phyloP scores from a whole-genome alignment of 345 rosid genomes.

The Salix exigua region DNA sequence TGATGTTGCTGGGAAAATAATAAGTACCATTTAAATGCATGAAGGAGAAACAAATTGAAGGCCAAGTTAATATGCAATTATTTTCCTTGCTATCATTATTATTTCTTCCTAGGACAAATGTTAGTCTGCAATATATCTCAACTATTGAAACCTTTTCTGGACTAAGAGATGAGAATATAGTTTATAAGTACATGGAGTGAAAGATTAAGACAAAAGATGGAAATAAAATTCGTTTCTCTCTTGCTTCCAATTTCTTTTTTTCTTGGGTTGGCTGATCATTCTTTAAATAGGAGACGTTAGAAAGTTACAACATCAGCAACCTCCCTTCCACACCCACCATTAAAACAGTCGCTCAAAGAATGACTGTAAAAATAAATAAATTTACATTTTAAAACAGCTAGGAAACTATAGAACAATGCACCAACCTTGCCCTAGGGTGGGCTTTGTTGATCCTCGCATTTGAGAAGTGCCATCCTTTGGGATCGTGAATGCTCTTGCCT shows the following conservation, averaged over 20 bases:
- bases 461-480: slow-evolving; percentile 51
- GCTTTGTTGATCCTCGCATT: slow-evolving; percentile 30
- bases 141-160: too few relatives aligned
- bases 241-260: neutral
- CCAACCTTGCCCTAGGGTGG: slow-evolving; percentile 1
- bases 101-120: too few relatives aligned
- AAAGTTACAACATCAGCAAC: slow-evolving; percentile 39
- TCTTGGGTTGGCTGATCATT: neutral
- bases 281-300: slow-evolving; percentile 19
- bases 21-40: too few relatives aligned
- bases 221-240: neutral
- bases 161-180: neutral
- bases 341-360: slow-evolving; percentile 44
- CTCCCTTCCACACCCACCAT: neutral
- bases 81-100: too few relatives aligned
- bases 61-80: too few relatives aligned
- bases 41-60: too few relatives aligned
- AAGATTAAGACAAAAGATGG: neutral
- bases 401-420: slow-evolving; percentile 5
- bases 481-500: slow-evolving; percentile 58
- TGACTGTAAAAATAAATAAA: slow-evolving; percentile 63
- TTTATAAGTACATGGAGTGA: neutral
- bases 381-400: slow-evolving; percentile 27
- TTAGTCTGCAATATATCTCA: too few relatives aligned
- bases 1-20: too few relatives aligned